These are phyloP conservation scores for Stephania yunnanensis DNA, from an alignment of 164 flowering plant genomes.

Conservation along the genomic window DNA sequence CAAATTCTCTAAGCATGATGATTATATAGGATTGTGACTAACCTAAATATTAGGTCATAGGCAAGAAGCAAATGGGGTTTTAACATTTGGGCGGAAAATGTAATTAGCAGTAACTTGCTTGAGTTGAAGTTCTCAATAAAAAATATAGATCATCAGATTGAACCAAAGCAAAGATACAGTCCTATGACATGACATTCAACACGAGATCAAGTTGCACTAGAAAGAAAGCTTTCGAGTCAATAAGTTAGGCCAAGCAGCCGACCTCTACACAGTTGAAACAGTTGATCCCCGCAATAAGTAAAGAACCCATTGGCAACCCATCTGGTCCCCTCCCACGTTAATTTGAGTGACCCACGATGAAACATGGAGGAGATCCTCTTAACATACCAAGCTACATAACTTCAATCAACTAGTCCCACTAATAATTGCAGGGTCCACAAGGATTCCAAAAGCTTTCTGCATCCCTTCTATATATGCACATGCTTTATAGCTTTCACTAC, in stretches of 20 bases:
- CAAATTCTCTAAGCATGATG: not conserved
- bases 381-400: conserved; percentile 11
- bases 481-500: conserved; percentile 4
- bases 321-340: conserved; percentile 23
- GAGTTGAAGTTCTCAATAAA: not conserved
- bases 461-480: not conserved
- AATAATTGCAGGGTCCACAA: conserved; percentile 18
- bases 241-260: not conserved
- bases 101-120: not conserved
- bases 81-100: not conserved
- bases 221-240: not conserved
- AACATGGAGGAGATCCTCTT: conserved; percentile 7
- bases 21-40: not conserved
- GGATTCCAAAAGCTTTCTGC: not conserved
- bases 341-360: not conserved
- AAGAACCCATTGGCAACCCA: conserved; percentile 9
- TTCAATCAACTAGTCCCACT: conserved; percentile 10
- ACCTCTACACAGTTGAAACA: not conserved
- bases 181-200: conserved; percentile 1
- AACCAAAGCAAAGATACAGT: not conserved
- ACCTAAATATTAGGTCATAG: not conserved
- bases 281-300: conserved; percentile 10
- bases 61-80: not conserved
- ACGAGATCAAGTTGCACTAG: conserved; percentile 6
- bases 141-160: not conserved